These are phyloP conservation scores for Leccinum subrobustum DNA, from an alignment of 1,284 basidiomycete genomes.

Conservation along the genomic window DNA sequence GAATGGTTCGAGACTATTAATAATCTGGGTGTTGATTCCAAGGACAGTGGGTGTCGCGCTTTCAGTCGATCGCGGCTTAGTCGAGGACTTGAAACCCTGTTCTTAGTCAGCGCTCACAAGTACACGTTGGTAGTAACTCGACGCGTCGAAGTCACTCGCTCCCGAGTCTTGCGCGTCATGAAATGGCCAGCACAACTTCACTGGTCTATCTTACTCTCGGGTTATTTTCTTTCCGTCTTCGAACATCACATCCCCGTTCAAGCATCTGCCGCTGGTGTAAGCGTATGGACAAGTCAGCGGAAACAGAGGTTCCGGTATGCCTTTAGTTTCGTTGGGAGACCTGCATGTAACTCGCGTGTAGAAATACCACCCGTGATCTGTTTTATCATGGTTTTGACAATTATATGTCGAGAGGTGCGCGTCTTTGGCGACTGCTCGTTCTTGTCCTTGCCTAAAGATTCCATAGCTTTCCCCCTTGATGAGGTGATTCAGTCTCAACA, in stretches of 20 bases:
- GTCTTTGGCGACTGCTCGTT: slow-evolving; percentile 6
- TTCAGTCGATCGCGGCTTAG: background rate
- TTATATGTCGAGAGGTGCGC: slow-evolving; percentile 73
- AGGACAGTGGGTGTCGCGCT: background rate
- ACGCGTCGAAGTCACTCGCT: background rate
- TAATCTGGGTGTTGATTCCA: background rate
- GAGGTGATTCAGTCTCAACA: slow-evolving; percentile 48
- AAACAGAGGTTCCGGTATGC: slow-evolving; percentile 63
- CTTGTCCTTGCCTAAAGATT: slow-evolving; percentile 6
- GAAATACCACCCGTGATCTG: slow-evolving; percentile 67
- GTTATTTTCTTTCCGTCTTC: slow-evolving; percentile 45
- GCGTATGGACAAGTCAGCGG: slow-evolving; percentile 56
- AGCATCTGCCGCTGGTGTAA: slow-evolving; percentile 31
- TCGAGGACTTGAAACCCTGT: background rate
- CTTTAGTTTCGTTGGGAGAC: background rate
- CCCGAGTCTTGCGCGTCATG: slow-evolving; percentile 44
- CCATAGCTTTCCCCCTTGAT: slow-evolving; percentile 75
- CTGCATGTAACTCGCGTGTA: slow-evolving; percentile 29
- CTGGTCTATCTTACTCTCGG: slow-evolving; percentile 57
- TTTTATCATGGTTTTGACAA: slow-evolving; percentile 84
- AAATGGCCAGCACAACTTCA: slow-evolving; percentile 51
- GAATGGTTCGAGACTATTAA: no score
- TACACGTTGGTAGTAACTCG: background rate
- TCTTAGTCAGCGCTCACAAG: background rate
- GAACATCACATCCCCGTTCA: slow-evolving; percentile 42